Conservation (phyloP, 2,329 filamentous ascomycete genomes). For the Calonectria naviculata region DNA sequence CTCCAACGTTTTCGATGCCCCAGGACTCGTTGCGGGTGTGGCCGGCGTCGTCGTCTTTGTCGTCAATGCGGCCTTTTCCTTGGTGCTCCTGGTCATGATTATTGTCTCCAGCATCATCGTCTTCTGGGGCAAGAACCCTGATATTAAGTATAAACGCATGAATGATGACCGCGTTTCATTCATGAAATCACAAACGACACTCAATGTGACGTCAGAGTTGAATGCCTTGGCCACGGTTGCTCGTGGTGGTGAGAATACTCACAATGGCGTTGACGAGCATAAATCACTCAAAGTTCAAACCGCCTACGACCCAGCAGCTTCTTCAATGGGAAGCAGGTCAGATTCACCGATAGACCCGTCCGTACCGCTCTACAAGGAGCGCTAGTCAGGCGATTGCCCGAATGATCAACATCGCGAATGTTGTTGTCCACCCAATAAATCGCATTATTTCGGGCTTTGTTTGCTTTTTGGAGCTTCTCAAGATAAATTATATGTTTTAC, state of each 20-base stretch:
- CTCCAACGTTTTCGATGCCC: constrained; percentile 85
- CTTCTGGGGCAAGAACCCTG: constrained; percentile 60
- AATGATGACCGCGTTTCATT: constrained; percentile 95
- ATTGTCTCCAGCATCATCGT: constrained; percentile 73
- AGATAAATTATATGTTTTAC: too few relatives aligned
- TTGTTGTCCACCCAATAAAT: too few relatives aligned
- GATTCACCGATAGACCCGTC: too few relatives aligned
- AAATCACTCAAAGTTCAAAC: neutral
- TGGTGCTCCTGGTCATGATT: constrained; percentile 85
- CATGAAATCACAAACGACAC: constrained; percentile 95
- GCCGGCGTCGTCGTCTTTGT: constrained; percentile 92
- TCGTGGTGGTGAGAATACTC: constrained; percentile 70
- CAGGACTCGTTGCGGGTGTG: constrained; percentile 83
- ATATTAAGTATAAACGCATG: constrained; percentile 67
- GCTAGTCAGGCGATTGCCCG: too few relatives aligned
- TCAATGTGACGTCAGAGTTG: constrained; percentile 78
- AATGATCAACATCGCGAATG: too few relatives aligned
- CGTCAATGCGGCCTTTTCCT: constrained; percentile 84
- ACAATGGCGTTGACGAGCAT: neutral
- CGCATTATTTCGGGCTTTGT: too few relatives aligned
- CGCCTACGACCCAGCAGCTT: too few relatives aligned
- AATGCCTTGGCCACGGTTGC: constrained; percentile 91
- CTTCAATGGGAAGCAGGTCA: too few relatives aligned
- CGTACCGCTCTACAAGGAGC: too few relatives aligned
- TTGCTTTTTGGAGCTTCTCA: too few relatives aligned